phyloP scores from a whole-genome alignment of 805 yeast species.

The Monosporozyma aerobia region DNA sequence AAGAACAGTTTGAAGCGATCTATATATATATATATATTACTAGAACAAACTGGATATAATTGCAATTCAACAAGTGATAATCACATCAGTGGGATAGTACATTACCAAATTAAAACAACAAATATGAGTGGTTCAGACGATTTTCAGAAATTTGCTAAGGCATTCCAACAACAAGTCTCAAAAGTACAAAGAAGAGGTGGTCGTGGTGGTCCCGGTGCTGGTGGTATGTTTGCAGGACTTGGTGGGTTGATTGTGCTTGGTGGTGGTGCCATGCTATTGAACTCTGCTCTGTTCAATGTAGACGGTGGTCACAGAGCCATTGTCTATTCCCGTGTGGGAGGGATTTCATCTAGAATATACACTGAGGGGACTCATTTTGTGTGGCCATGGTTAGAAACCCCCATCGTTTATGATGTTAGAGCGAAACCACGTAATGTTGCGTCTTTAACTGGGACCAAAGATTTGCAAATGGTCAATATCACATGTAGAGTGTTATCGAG shows the following conservation, averaged over 20 bases:
- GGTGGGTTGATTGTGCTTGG: slow-evolving; percentile 54
- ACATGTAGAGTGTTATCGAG: slow-evolving; percentile 95
- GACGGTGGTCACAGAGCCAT: slow-evolving; percentile 99
- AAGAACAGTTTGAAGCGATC: neutral
- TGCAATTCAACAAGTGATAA: neutral
- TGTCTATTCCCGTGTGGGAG: slow-evolving; percentile 77
- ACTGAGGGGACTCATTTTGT: slow-evolving; percentile 93
- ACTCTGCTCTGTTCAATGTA: slow-evolving; percentile 65
- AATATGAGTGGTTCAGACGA: slow-evolving; percentile 31
- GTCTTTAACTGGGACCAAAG: slow-evolving; percentile 95
- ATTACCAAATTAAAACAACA: neutral
- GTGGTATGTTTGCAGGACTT: slow-evolving; percentile 50
- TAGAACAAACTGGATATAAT: too few species aligned
- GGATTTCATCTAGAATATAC: slow-evolving; percentile 74
- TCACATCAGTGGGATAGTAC: too few species aligned
- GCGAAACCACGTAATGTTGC: slow-evolving; percentile 96
- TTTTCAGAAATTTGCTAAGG: slow-evolving; percentile 45
- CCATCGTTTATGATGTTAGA: slow-evolving; percentile 86
- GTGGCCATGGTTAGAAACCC: slow-evolving; percentile 91
- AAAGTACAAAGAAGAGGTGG: slow-evolving; percentile 29
- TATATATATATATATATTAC: too few species aligned
- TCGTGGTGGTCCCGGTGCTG: slow-evolving; percentile 28
- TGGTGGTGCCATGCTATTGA: slow-evolving; percentile 44
- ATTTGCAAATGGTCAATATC: slow-evolving; percentile 96
- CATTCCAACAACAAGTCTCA: slow-evolving; percentile 39